Evolutionary conservation across 73 alveolate species (phyloP).

Genomic region (Halteria grandinella): DNA sequence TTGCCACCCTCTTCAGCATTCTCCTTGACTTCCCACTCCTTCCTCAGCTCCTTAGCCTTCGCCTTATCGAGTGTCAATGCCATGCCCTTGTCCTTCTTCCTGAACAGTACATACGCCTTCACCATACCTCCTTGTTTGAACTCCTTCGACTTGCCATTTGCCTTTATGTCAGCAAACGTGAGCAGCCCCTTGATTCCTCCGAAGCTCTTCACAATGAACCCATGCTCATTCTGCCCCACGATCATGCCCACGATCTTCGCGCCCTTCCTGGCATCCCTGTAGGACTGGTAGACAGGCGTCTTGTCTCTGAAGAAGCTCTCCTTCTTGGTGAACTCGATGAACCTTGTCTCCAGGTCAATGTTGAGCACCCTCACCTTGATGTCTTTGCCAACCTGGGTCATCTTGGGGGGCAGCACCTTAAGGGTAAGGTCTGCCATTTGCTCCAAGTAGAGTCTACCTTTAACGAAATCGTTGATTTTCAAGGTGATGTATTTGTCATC

Average conservation of each 20-base stretch:
- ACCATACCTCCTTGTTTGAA: slow-evolving; percentile 36
- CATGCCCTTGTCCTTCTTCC: slow-evolving; percentile 54
- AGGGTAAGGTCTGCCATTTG: slow-evolving; percentile 65
- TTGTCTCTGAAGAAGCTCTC: slow-evolving; percentile 41
- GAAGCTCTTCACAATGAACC: slow-evolving; percentile 56
- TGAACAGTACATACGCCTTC: slow-evolving; percentile 62
- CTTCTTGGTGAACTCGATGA: slow-evolving; percentile 61
- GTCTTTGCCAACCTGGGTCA: slow-evolving; percentile 17
- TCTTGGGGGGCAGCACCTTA: slow-evolving; percentile 45
- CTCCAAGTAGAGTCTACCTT: slow-evolving; percentile 44
- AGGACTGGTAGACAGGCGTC: slow-evolving; percentile 13
- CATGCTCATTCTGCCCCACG: slow-evolving; percentile 53
- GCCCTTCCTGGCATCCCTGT: slow-evolving; percentile 26
- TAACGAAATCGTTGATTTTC: slow-evolving; percentile 41
- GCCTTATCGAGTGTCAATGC: slow-evolving; percentile 33
- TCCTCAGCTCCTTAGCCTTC: slow-evolving; percentile 35
- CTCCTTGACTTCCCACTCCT: background rate
- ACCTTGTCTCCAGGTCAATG: slow-evolving; percentile 8
- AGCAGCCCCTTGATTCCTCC: slow-evolving; percentile 52
- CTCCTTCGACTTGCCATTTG: background rate
- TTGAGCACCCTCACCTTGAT: slow-evolving; percentile 51
- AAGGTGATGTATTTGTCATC: slow-evolving; percentile 29
- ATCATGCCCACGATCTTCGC: slow-evolving; percentile 53
- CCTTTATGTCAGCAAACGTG: slow-evolving; percentile 37
- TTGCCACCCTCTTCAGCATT: slow-evolving; percentile 1